phyloP scores from a whole-genome alignment of 495 filamentous ascomycete species.

The Xylaria nigripes region DNA sequence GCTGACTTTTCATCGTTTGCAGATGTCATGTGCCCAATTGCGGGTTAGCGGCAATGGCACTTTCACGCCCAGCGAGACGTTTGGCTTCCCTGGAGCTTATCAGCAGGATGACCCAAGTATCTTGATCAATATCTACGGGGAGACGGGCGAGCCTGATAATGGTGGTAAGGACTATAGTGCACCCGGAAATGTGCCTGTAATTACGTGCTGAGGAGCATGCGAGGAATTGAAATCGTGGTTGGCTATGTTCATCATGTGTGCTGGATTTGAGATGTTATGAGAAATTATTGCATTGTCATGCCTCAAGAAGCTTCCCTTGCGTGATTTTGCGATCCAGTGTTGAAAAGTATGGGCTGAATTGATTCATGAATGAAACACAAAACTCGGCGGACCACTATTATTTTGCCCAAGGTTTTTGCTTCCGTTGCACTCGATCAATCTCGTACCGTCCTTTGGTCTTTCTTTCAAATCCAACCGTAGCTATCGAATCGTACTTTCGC shows the following conservation, averaged over 20 bases:
- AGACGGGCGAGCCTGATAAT: conserved; percentile 38
- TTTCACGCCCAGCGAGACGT: conserved; percentile 37
- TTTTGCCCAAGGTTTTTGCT: too few relatives aligned
- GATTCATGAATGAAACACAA: not conserved
- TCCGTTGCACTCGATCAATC: too few relatives aligned
- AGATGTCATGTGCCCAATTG: conserved; percentile 47
- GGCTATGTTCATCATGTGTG: not conserved
- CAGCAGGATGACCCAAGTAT: conserved; percentile 44
- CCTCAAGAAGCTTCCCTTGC: too few relatives aligned
- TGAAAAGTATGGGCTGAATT: not conserved
- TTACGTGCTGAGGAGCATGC: conserved; percentile 28
- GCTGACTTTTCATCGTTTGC: conserved; percentile 6
- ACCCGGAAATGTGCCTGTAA: conserved; percentile 38
- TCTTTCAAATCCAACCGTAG: too few relatives aligned
- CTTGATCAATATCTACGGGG: conserved; percentile 46
- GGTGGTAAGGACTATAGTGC: conserved; percentile 36
- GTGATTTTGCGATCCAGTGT: too few relatives aligned
- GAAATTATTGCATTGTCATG: too few relatives aligned
- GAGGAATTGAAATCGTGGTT: not conserved
- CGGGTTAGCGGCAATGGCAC: conserved; percentile 41
- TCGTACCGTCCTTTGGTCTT: too few relatives aligned
- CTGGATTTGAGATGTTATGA: not conserved
- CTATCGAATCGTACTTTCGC: too few relatives aligned
- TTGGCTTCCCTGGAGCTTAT: conserved; percentile 50
- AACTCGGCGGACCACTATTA: not conserved